Conservation (phyloP, 1,284 basidiomycete genomes). For the Meira miltonrushii region DNA sequence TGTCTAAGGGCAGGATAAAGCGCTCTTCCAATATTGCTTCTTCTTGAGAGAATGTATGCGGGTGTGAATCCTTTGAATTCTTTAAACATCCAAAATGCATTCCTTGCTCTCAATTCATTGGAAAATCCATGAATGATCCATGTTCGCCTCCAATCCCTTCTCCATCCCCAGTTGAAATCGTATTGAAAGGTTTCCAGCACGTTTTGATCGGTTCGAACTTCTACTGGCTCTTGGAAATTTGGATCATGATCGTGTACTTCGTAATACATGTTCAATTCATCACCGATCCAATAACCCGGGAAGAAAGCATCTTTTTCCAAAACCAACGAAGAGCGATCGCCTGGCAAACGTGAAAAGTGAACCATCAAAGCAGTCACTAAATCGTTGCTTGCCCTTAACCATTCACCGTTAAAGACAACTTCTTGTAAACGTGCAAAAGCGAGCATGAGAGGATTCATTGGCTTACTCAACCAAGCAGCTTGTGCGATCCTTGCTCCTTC, state of each 20-base stretch:
- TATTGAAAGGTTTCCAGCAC: neutral
- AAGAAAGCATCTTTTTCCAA: conserved; percentile 12
- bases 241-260: conserved; percentile 6
- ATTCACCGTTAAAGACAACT: conserved; percentile 7
- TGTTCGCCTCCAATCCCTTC: conserved; percentile 7
- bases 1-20: conserved; percentile 5
- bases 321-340: neutral
- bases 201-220: too few relatives aligned
- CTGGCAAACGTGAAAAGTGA: neutral
- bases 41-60: neutral
- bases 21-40: conserved; percentile 5
- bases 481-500: conserved; percentile 1
- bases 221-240: too few relatives aligned
- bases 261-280: conserved; percentile 10
- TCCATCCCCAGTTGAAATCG: conserved; percentile 7
- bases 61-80: conserved; percentile 9
- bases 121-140: conserved; percentile 12
- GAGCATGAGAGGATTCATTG: conserved; percentile 1
- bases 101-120: conserved; percentile 3
- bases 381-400: conserved; percentile 11
- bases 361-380: conserved; percentile 1
- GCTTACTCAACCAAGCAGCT: conserved; percentile 4
- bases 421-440: conserved; percentile 10
- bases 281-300: conserved; percentile 7
- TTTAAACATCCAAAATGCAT: conserved; percentile 6